Percentiles rank a stretch among this genome's conserved stretches.
Conservation (phyloP, 208 protist species). For the Leishmania aethiopica region DNA sequence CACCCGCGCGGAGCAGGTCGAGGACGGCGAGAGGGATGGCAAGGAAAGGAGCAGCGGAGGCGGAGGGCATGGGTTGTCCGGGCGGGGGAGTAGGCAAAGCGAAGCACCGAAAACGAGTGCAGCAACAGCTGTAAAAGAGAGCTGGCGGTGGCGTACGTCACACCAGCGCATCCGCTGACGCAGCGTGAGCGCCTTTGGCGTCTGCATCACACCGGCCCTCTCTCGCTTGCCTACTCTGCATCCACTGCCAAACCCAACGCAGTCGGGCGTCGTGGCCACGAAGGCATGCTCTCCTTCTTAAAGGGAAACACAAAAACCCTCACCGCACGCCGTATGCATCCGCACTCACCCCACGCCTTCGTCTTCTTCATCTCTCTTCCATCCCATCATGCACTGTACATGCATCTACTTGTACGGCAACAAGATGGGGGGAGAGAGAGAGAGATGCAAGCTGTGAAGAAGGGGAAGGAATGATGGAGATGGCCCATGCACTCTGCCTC, state of each 20-base stretch:
- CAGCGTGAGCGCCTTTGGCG: not conserved
- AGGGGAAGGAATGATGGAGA: not conserved
- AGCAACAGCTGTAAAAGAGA: not conserved
- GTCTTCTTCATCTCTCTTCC: not conserved
- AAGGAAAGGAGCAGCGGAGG: not conserved
- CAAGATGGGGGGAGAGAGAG: not conserved
- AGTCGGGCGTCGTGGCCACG: not conserved
- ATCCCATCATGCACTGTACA: not conserved
- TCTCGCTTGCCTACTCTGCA: not conserved
- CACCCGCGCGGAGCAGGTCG: not conserved
- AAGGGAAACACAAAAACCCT: not conserved
- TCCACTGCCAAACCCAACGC: not conserved
- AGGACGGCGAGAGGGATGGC: not conserved
- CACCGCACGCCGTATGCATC: not conserved
- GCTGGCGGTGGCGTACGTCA: not conserved
- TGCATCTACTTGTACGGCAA: not conserved
- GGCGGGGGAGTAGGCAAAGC: not conserved
- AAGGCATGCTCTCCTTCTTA: not conserved
- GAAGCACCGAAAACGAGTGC: not conserved
- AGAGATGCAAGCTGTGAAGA: not conserved
- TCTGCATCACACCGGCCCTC: not conserved
- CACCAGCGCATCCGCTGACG: not conserved
- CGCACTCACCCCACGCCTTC: not conserved
- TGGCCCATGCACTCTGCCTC: not conserved
- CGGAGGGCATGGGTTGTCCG: not conserved